Evolutionary conservation across 106 monocot genomes (phyloP).

Genomic region (Hemerocallis citrina): DNA sequence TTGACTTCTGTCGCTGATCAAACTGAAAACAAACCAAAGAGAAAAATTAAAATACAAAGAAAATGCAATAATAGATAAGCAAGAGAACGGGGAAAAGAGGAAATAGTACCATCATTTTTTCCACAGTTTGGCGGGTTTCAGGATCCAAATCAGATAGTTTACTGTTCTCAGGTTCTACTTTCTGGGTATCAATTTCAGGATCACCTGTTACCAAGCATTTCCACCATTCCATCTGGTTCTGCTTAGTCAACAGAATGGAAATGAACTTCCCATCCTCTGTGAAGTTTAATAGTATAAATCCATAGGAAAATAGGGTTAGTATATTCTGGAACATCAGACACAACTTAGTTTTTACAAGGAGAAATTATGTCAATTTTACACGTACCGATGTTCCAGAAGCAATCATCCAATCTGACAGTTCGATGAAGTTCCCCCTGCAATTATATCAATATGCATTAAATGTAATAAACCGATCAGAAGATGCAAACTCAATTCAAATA

Average conservation of each 20-base stretch:
- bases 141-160: constrained; percentile 92
- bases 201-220: constrained; percentile 74
- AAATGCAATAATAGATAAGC: too few species aligned
- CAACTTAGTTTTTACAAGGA: too few species aligned
- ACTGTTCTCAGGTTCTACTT: constrained; percentile 91
- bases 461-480: neutral
- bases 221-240: constrained; percentile 99
- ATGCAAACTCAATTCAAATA: too few species aligned
- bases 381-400: constrained; percentile 92
- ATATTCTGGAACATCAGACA: too few species aligned
- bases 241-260: constrained; percentile 77
- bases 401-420: constrained; percentile 73
- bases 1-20: constrained; percentile 89
- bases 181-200: constrained; percentile 86
- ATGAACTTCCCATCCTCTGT: constrained; percentile 77
- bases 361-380: too few species aligned
- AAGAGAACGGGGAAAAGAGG: too few species aligned
- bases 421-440: constrained; percentile 70
- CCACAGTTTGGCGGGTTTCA: constrained; percentile 83
- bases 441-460: neutral
- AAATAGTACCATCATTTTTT: constrained; percentile 89
- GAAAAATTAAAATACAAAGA: too few species aligned
- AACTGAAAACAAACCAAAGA: constrained; percentile 37
- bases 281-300: too few species aligned
- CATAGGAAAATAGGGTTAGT: too few species aligned